Evolutionary conservation across 768 basidiomycete genomes (phyloP).

Genomic region (Rhodotorula taiwanensis): DNA sequence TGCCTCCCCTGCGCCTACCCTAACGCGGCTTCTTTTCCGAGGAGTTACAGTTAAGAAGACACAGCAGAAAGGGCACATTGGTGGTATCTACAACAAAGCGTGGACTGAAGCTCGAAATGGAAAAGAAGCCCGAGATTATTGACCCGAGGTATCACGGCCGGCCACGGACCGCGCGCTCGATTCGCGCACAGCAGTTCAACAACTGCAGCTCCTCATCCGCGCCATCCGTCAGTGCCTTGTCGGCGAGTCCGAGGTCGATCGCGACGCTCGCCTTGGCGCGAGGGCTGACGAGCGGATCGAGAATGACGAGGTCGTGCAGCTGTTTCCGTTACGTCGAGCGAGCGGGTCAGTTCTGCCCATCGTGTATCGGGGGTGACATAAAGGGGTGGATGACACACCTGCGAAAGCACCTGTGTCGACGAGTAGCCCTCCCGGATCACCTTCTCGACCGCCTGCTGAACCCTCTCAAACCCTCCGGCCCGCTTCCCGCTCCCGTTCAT

Average conservation of each 20-base stretch:
- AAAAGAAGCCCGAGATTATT: too few species aligned
- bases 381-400: slow-evolving; percentile 53
- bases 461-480: slow-evolving; percentile 58
- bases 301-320: slow-evolving; percentile 83
- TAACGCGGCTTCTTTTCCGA: too few species aligned
- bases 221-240: slow-evolving; percentile 91
- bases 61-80: too few species aligned
- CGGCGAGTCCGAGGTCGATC: slow-evolving; percentile 82
- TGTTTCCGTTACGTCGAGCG: too few species aligned
- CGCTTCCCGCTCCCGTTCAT: slow-evolving; percentile 47
- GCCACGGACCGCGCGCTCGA: slow-evolving; percentile 42
- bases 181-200: slow-evolving; percentile 72
- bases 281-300: slow-evolving; percentile 71
- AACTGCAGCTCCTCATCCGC: slow-evolving; percentile 96
- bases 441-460: slow-evolving; percentile 57
- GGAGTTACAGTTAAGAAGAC: too few species aligned
- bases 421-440: slow-evolving; percentile 86
- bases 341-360: too few species aligned
- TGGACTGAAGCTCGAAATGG: too few species aligned
- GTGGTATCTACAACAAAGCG: too few species aligned
- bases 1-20: too few species aligned
- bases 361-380: background rate
- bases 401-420: slow-evolving; percentile 75
- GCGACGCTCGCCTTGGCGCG: slow-evolving; percentile 74
- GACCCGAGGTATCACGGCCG: too few species aligned